Percentiles rank a stretch among this genome's conserved stretches.
Evolutionary conservation across 2,329 filamentous ascomycete genomes (phyloP).

Genomic region (Botrytis byssoidea): DNA sequence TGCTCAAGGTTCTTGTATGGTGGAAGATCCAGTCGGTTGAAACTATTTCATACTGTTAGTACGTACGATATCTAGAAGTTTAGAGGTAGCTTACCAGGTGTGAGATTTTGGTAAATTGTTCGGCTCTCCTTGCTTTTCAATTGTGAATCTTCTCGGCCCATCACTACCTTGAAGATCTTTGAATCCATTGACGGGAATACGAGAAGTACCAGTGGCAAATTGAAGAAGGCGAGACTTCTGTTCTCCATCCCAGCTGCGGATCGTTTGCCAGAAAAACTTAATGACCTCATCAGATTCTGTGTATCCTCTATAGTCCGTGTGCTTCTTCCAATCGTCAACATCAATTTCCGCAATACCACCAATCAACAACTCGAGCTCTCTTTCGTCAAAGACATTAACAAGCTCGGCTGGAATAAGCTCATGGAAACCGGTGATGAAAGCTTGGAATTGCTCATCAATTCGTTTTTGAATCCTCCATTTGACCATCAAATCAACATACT

Average conservation of each 20-base stretch:
- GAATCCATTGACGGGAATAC: constrained; percentile 98
- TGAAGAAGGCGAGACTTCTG: constrained; percentile 95
- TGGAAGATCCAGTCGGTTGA: constrained; percentile 94
- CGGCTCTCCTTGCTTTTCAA: constrained; percentile 93
- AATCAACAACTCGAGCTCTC: constrained; percentile 92
- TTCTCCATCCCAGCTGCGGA: constrained; percentile 95
- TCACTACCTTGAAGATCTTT: constrained; percentile 98
- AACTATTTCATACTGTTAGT: constrained; percentile 53
- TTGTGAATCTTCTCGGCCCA: constrained; percentile 91
- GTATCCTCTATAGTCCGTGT: constrained; percentile 98
- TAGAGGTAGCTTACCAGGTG: constrained; percentile 71
- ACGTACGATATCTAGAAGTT: constrained; percentile 5
- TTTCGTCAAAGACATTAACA: constrained; percentile 98
- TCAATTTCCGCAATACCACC: constrained; percentile 99
- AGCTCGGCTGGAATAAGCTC: constrained; percentile 95
- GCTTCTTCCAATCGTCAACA: constrained; percentile 99
- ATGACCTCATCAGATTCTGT: constrained; percentile 97
- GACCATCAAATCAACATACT: constrained; percentile 97
- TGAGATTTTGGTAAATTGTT: constrained; percentile 93
- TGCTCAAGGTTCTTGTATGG: constrained; percentile 87
- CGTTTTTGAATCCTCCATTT: constrained; percentile 99
- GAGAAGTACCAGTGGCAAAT: constrained; percentile 94
- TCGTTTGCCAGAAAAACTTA: constrained; percentile 98
- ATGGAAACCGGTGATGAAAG: constrained; percentile 95
- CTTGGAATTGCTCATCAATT: constrained; percentile 96